Evolutionary conservation across 345 rosid genomes (phyloP).

Genomic region (Alliaria petiolata): DNA sequence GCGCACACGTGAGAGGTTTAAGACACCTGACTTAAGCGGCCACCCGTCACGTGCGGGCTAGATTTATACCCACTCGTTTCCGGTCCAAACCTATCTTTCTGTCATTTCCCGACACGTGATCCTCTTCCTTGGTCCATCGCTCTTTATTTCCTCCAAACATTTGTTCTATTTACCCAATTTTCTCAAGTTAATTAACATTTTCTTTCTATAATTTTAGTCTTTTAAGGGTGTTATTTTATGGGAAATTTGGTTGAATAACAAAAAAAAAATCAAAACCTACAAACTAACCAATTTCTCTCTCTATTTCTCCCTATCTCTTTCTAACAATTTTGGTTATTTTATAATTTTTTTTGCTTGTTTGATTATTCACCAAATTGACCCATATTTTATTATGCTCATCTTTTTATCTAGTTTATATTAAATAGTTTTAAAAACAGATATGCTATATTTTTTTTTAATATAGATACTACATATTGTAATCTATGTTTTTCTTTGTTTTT

Average conservation of each 20-base stretch:
- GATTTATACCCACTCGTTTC: conserved; percentile 24
- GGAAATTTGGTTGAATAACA: no score
- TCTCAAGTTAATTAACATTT: neutral
- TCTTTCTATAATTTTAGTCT: neutral
- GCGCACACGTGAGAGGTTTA: conserved; percentile 21
- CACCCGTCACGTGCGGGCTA: conserved; percentile 33
- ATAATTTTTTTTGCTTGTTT: no score
- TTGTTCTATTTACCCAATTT: neutral
- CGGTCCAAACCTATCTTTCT: conserved; percentile 4
- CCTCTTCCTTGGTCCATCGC: neutral
- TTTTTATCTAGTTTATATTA: neutral
- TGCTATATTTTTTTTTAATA: no score
- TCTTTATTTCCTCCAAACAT: neutral
- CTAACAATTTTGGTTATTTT: no score
- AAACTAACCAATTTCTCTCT: no score
- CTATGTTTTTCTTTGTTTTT: no score
- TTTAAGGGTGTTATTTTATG: neutral
- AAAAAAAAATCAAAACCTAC: no score
- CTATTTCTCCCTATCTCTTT: no score
- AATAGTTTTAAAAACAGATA: no score
- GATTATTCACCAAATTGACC: no score
- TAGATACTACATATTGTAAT: no score
- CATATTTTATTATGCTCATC: no score
- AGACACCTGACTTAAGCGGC: neutral
- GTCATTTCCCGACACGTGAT: neutral